These are phyloP conservation scores for Rhodosporidiobolus odoratus DNA, from an alignment of 768 basidiomycete species.

Conservation along the genomic window DNA sequence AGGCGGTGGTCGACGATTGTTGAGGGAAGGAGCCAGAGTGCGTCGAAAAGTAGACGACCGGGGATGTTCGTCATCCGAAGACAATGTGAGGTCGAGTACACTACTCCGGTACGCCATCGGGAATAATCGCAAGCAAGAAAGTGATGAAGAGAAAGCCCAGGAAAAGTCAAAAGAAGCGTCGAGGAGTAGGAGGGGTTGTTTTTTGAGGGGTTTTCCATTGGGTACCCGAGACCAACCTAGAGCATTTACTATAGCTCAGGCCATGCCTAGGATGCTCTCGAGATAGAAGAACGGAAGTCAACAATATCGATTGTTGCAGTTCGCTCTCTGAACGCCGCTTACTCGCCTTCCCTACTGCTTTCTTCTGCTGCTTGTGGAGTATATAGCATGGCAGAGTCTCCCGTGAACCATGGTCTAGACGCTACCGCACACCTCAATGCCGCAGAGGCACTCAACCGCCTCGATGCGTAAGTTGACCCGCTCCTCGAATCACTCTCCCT, in stretches of 20 bases:
- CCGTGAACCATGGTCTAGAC: neutral
- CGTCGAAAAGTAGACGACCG: neutral
- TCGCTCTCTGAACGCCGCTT: no score
- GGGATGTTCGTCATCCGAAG: constrained; percentile 9
- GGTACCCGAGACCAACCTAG: no score
- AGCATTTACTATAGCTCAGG: no score
- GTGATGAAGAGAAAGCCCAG: neutral
- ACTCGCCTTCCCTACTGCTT: neutral
- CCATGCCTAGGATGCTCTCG: no score
- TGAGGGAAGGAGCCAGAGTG: no score
- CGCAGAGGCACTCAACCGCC: constrained; percentile 10
- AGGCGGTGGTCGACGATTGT: neutral
- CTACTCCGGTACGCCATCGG: neutral
- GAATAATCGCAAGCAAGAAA: neutral
- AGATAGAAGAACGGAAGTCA: no score
- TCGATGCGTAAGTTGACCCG: constrained; percentile 23
- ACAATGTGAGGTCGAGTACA: constrained; percentile 4
- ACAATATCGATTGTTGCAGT: no score
- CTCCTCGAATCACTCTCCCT: neutral
- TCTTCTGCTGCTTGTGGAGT: neutral
- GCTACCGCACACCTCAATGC: constrained; percentile 10
- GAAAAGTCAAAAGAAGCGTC: no score
- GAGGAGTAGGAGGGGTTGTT: no score
- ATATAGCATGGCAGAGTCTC: neutral
- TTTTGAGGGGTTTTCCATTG: no score